Base-by-base conservation (phyloP, 768 basidiomycete genomes). In the Melanogaster broomeanus region DNA sequence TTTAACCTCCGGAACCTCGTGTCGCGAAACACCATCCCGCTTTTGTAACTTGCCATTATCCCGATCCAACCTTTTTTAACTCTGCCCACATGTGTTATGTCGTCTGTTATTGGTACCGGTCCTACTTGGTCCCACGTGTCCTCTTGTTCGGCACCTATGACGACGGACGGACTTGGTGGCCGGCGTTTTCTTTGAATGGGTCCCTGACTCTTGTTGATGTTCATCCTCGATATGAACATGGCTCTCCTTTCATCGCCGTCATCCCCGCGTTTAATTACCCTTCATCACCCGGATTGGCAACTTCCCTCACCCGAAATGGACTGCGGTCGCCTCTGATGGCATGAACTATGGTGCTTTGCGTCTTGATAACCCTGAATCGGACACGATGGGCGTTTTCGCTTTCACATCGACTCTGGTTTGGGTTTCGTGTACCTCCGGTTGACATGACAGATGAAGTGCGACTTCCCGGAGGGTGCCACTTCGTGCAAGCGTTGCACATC, bases 401-500 rank as follows among this genome's bases (percentile, higher is more conserved):
- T 27, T 40, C 44, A 40, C 45, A 22, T 38, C 51, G 13, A 48
- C 44, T 33, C 34, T 48, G 57, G 54, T 59, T 57, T 56, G 45
- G 50, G 37, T 41, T n/a, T 48, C 48, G 6, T 50, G 13, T 41
- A 21, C 40, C 46, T 49, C 56, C 57, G 58, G 57, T 38, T 28
- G 45, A 53, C 18, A 30, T 25, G 25, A 52, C 56, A 91, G 87
- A 93, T 93, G 90, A 91, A 87, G 76, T 93, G 90, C 71, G 85
- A 85, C 58, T 91, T 92, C 64, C 85, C 85, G 34, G 76, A 74
- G 57, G 75, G 81, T 52, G 83, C 87, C 48, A 84, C 82, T 61
- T 83, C 86, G n/a, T 93, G 90, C 72, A 84, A 79, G 62, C 81
- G 90, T 42, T 93, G 90, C 69, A 85, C 81, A 59, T 60, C 77